A percentile compares a stretch with the other conserved stretches of the same genome.
Conservation (phyloP, 1,284 basidiomycete genomes). For the Cutaneotrichosporon sp. region DNA sequence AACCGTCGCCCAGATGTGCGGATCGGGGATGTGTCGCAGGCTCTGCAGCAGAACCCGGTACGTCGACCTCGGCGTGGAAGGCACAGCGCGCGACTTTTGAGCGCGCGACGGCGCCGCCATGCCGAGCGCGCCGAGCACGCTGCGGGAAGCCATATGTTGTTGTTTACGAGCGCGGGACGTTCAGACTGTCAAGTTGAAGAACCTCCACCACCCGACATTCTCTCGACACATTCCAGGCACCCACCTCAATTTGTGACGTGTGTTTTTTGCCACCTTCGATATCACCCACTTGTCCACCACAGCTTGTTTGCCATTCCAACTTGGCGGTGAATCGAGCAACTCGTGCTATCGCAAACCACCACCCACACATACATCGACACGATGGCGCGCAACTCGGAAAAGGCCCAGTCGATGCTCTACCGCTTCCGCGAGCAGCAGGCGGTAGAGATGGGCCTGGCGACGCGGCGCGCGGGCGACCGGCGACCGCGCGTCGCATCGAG, state of each 20-base stretch:
- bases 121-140: neutral
- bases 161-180: too few relatives aligned
- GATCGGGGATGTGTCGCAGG: conserved; percentile 35
- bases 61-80: conserved; percentile 10
- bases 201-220: conserved; percentile 1
- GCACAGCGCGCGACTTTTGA: neutral
- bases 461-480: conserved; percentile 62
- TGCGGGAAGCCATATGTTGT: neutral
- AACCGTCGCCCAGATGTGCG: conserved; percentile 34
- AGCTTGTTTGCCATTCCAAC: neutral
- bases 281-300: neutral
- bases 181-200: neutral
- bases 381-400: conserved; percentile 91
- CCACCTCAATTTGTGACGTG: neutral
- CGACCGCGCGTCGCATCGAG: conserved; percentile 83
- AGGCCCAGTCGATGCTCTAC: conserved; percentile 97
- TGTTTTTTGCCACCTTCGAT: neutral
- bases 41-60: conserved; percentile 34
- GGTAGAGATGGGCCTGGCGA: conserved; percentile 80
- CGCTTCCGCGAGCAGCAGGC: conserved; percentile 97
- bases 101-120: neutral
- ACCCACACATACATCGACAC: neutral
- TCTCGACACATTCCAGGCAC: neutral
- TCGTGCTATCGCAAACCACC: neutral
- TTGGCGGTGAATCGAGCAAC: neutral